Evolutionary conservation across 257 asterid species (phyloP).

Genomic region (Solanum raphanifolium): DNA sequence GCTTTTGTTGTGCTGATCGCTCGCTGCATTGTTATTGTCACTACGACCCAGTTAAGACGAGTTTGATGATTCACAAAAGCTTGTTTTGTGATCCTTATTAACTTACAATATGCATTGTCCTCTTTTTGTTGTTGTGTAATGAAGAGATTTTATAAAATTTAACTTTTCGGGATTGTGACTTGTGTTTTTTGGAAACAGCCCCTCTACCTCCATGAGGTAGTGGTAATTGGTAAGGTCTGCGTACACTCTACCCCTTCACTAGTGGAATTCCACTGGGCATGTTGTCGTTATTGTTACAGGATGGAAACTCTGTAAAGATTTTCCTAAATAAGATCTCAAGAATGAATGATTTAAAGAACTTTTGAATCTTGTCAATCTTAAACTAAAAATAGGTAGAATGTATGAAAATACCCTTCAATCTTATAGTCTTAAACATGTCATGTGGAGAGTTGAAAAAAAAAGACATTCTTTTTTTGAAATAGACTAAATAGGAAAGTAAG

Average conservation of each 20-base stretch:
- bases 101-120: not conserved
- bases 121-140: not conserved
- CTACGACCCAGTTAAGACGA: too few relatives aligned
- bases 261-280: too few relatives aligned
- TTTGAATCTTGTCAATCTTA: too few relatives aligned
- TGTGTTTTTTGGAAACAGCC: not conserved
- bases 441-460: not conserved
- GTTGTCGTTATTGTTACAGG: too few relatives aligned
- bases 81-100: not conserved
- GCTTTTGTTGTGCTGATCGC: too few relatives aligned
- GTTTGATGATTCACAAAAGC: not conserved
- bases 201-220: not conserved
- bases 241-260: too few relatives aligned
- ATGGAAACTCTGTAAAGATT: too few relatives aligned
- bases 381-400: too few relatives aligned
- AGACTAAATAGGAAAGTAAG: not conserved
- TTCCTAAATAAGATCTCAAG: too few relatives aligned
- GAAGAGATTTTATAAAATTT: not conserved
- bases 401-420: too few relatives aligned
- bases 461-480: not conserved
- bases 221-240: too few relatives aligned
- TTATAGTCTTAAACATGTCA: not conserved
- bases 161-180: not conserved
- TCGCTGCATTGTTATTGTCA: not conserved
- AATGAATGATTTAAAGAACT: too few relatives aligned